A percentile compares a stretch with the other conserved stretches of the same genome.
Conservation (phyloP, 2,329 filamentous ascomycete genomes). For the Blumeriella jaapii region DNA sequence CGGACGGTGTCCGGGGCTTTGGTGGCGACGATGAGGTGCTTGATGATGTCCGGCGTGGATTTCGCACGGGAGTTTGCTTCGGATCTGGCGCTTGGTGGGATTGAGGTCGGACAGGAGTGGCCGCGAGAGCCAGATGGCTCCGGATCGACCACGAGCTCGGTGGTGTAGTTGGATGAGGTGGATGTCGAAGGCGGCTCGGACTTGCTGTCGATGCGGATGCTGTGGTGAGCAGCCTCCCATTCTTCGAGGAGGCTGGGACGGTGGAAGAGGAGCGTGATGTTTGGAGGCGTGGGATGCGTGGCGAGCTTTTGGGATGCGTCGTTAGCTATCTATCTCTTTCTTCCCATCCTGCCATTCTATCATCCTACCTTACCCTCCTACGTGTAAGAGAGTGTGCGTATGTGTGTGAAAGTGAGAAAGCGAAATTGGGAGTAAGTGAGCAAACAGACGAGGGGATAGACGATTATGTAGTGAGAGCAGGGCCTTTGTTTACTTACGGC, state of each 20-base stretch:
- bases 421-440: too few relatives aligned
- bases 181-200: too few relatives aligned
- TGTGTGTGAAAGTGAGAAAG: too few relatives aligned
- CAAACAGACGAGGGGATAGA: constrained; percentile 55
- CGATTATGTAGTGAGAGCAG: constrained; percentile 70
- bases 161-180: constrained; percentile 16
- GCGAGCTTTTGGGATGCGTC: too few relatives aligned
- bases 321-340: too few relatives aligned
- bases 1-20: constrained; percentile 61
- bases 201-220: constrained; percentile 17
- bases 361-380: too few relatives aligned
- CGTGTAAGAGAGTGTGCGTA: too few relatives aligned
- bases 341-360: constrained; percentile 30
- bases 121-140: too few relatives aligned
- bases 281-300: constrained; percentile 23
- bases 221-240: constrained; percentile 29
- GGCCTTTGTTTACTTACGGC: too few relatives aligned
- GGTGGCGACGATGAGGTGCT: constrained; percentile 66
- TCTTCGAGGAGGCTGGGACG: constrained; percentile 36
- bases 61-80: too few relatives aligned
- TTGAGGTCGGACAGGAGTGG: too few relatives aligned
- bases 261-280: constrained; percentile 69
- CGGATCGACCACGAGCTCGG: constrained; percentile 12
- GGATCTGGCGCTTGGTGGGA: too few relatives aligned
- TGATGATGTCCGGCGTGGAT: constrained; percentile 37